These are phyloP conservation scores for Vaccinium corymbosum DNA, from an alignment of 148 eudicot species.

Conservation along the genomic window DNA sequence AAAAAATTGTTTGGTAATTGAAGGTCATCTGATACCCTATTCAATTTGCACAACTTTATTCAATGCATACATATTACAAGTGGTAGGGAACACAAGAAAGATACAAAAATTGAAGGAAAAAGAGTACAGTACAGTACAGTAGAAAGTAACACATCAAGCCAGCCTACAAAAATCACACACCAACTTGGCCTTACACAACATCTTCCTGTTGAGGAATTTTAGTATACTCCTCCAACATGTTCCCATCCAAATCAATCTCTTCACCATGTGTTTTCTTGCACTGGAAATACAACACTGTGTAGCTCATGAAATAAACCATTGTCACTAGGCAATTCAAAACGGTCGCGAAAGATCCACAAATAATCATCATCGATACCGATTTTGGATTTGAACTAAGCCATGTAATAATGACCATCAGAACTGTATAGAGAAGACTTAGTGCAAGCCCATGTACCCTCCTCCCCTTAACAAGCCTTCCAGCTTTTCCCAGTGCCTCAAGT, in stretches of 20 bases:
- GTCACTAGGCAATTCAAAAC: neutral
- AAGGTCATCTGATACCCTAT: too few species aligned
- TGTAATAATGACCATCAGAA: neutral
- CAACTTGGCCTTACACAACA: too few species aligned
- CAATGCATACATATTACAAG: too few species aligned
- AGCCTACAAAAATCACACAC: too few species aligned
- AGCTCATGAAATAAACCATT: constrained; percentile 13
- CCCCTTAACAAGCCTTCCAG: constrained; percentile 35
- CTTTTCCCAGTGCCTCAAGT: constrained; percentile 18
- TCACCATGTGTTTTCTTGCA: constrained; percentile 18
- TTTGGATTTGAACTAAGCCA: constrained; percentile 7
- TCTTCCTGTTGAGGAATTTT: too few species aligned
- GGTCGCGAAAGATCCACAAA: neutral
- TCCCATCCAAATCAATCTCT: constrained; percentile 19
- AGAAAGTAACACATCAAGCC: too few species aligned
- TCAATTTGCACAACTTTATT: too few species aligned
- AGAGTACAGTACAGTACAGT: too few species aligned
- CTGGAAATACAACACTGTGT: constrained; percentile 29
- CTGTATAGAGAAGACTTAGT: constrained; percentile 1
- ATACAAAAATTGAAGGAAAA: too few species aligned
- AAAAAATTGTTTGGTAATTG: too few species aligned
- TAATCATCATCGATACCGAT: constrained; percentile 6
- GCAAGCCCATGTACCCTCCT: constrained; percentile 33
- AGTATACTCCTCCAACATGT: too few species aligned
- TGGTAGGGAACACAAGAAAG: too few species aligned